phyloP scores from a whole-genome alignment of 495 filamentous ascomycete species.

The Podospora fimiseda region DNA sequence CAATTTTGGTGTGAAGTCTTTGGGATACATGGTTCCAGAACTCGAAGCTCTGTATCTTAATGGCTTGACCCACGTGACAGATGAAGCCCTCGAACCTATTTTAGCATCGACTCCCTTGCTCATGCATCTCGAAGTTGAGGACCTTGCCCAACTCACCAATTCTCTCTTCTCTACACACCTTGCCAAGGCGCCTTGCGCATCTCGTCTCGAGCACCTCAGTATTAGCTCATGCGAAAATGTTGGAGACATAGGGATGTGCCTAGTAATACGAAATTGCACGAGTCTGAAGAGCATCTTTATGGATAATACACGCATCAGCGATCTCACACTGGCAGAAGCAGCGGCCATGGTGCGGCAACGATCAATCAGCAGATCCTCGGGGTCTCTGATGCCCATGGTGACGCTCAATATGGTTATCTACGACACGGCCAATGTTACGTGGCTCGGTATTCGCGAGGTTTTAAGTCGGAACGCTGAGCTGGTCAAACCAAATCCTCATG shows the following conservation, averaged over 20 bases:
- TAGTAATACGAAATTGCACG: conserved; percentile 68
- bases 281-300: conserved; percentile 67
- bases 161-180: conserved; percentile 59
- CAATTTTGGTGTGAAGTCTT: conserved; percentile 56
- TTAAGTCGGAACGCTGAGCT: conserved; percentile 75
- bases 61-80: conserved; percentile 62
- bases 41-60: conserved; percentile 77
- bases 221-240: conserved; percentile 85
- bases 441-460: conserved; percentile 85
- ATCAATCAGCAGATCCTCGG: conserved; percentile 16
- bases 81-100: conserved; percentile 64
- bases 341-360: conserved; percentile 67
- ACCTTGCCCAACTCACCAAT: conserved; percentile 73
- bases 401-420: conserved; percentile 78
- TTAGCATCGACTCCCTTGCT: conserved; percentile 68
- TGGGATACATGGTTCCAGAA: conserved; percentile 69
- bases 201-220: conserved; percentile 68
- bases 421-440: conserved; percentile 84
- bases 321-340: conserved; percentile 83
- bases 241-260: conserved; percentile 79
- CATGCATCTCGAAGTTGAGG: conserved; percentile 86
- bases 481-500: conserved; percentile 16
- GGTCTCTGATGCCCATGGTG: conserved; percentile 26
- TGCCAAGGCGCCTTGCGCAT: conserved; percentile 65
- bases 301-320: conserved; percentile 90